Evolutionary conservation across 345 rosid species (phyloP), one percentile per base, ranked within the genome.

Genomic region (Citropsis articulata): DNA sequence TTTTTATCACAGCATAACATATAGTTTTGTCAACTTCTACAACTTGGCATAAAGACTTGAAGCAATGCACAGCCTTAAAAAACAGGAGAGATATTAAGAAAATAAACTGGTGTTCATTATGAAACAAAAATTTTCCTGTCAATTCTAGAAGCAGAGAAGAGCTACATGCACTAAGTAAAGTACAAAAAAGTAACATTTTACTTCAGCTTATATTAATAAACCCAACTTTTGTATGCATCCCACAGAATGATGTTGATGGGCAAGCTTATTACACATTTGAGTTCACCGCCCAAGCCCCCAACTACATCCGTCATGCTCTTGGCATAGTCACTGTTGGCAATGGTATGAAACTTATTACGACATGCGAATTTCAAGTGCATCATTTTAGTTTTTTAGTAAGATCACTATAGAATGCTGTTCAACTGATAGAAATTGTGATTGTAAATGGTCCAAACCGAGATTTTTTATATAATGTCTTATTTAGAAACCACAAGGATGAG

Each of bases 301-400:
- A 92, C 89, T 93, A 80, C 74, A 92, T 90, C 5, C 95, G 99
- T 42, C 99, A 95, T 81, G 99, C 97, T 50, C 90, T 91, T 9
- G 88, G 98, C 57, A 71, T 90, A 71, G 80, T 95, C 79, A 78
- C 90, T 14, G 89, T 92, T 55, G 91, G 91, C 81, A 93, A 91
- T 50, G 99, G 99, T 92, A 91, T 67, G 83, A 56, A 76, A 55
- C 73, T 19, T 4, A 67, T 53, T 45, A 22, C 7, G 6, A 42
- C 61, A 35, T 25, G 30, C 45, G 25, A 57, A 19, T 40, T 75
- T 35, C 18, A 77, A 77, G 57, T 60, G 42, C 10, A 50, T 48
- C 30, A 2, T 78, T 53, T 71, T 27, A 70, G 36, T 14, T 8
- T 30, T 16, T 4, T 8, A 53, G 61, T 16, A 48, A 48, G 28